Base-by-base conservation (phyloP, 805 yeast species). In the Citeromyces matritensis region DNA sequence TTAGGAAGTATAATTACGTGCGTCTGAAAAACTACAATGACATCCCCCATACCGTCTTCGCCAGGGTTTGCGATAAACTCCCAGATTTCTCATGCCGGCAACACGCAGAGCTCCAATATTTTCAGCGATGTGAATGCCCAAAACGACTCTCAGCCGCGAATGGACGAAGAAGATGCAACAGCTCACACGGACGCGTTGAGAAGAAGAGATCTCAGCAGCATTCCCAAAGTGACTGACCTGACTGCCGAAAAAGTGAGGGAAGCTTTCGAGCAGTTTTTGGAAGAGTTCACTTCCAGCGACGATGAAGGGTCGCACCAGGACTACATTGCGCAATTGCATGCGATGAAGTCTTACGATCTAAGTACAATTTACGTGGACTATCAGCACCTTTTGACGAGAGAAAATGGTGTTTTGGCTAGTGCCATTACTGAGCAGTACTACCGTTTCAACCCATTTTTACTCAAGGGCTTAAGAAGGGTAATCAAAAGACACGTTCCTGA, bases 181-280 rank as follows among this genome's bases (percentile, higher is more conserved):
- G 47, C 43, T 27, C 49, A 41, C 17, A 38, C 36, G 9, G 50
- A 52, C 15, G 41, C 56, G 21, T 47, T 61, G 37, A 56, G 65
- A 44, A 65, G 79, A 56, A 65, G 77, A 45, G 68, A 70, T 37
- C 58, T 76, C 36, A 62, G 69, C 36, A 73, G 73, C 17, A 82
- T 88, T 33, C 85, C 93, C 17, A 83, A 80, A 48, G 95, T 91
- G 17, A 71, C 71, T 17, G 98, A 91, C 57, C 72, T 73, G 30
- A 84, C 95, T 3, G 96, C 95, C 36, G 96, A 86, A 49, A 83
- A 83, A 42, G 96, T 91, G 11, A 70, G 88, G 28, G 95, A 84
- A 51, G 74, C 86, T 10, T 88, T 91, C 51, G 95, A 86, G 50
- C 71, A 66, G 40, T 88, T 88, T 46, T 55, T 88, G 34, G 80